Conservation (phyloP, 2,329 filamentous ascomycete genomes). For the Alternaria longipes region DNA sequence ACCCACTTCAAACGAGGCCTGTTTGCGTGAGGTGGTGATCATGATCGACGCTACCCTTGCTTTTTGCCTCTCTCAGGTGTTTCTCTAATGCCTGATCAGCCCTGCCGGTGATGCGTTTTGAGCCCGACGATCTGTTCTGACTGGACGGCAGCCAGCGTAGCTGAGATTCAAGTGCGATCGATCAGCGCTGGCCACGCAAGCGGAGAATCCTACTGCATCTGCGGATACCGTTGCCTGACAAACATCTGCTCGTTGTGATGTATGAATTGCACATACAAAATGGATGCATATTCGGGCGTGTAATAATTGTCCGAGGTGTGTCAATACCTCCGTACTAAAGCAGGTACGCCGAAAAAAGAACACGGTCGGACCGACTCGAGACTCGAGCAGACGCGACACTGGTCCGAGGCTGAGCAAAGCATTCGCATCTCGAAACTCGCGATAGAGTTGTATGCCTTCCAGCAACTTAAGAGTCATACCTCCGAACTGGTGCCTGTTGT, state of each 20-base stretch:
- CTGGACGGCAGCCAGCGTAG: conserved; percentile 27
- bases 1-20: conserved; percentile 32
- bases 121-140: conserved; percentile 26
- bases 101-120: conserved; percentile 40
- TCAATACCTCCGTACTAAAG: neutral
- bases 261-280: neutral
- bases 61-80: conserved; percentile 35
- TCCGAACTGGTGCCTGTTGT: conserved; percentile 4
- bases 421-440: conserved; percentile 19
- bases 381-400: conserved; percentile 24
- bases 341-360: conserved; percentile 10
- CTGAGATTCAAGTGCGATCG: conserved; percentile 25
- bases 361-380: conserved; percentile 25
- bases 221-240: conserved; percentile 16
- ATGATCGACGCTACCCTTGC: conserved; percentile 46
- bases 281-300: neutral
- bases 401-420: conserved; percentile 22
- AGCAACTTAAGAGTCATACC: conserved; percentile 4
- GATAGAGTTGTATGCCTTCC: conserved; percentile 11
- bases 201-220: conserved; percentile 12
- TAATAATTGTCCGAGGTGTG: conserved; percentile 3
- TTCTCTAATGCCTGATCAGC: conserved; percentile 47
- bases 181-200: conserved; percentile 33
- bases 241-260: neutral
- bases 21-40: conserved; percentile 27